Conservation (phyloP, 73 alveolate species). For the Uronychia setigera region DNA sequence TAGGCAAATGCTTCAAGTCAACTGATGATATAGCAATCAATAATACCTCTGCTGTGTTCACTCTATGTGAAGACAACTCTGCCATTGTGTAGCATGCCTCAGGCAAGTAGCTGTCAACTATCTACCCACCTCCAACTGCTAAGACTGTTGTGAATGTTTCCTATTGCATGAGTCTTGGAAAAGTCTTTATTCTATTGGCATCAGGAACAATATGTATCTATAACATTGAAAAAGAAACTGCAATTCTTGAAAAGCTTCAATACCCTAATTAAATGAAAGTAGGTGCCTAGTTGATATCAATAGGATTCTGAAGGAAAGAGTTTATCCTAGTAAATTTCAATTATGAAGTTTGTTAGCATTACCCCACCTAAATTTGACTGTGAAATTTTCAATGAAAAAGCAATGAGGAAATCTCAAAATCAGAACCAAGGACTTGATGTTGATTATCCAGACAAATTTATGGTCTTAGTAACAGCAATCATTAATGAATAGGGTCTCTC, state of each 20-base stretch:
- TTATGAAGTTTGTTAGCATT: conserved; percentile 31
- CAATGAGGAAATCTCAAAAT: neutral
- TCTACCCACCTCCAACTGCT: conserved; percentile 73
- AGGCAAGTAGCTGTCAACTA: conserved; percentile 45
- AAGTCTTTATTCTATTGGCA: conserved; percentile 43
- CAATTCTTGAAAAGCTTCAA: conserved; percentile 62
- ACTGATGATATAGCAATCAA: conserved; percentile 9
- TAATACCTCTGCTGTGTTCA: conserved; percentile 34
- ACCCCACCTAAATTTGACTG: conserved; percentile 65
- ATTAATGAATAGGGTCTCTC: too few relatives aligned
- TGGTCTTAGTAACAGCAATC: too few relatives aligned
- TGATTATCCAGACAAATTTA: conserved; percentile 22
- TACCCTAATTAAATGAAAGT: conserved; percentile 54
- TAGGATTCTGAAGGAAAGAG: conserved; percentile 62
- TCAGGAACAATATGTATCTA: conserved; percentile 64
- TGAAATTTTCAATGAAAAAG: conserved; percentile 50
- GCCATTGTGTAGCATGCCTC: conserved; percentile 17
- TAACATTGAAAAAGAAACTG: conserved; percentile 64
- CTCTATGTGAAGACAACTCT: conserved; percentile 58
- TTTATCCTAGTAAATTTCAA: conserved; percentile 34
- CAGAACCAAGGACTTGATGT: neutral
- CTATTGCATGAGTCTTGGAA: conserved; percentile 38
- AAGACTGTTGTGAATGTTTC: conserved; percentile 40
- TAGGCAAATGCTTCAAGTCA: conserved; percentile 54
- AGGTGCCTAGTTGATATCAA: too few relatives aligned